Percentiles rank a stretch among this genome's conserved stretches.
These are phyloP conservation scores for Chlorella sp. DNA, from an alignment of 139 green algal species.

Conservation along the genomic window DNA sequence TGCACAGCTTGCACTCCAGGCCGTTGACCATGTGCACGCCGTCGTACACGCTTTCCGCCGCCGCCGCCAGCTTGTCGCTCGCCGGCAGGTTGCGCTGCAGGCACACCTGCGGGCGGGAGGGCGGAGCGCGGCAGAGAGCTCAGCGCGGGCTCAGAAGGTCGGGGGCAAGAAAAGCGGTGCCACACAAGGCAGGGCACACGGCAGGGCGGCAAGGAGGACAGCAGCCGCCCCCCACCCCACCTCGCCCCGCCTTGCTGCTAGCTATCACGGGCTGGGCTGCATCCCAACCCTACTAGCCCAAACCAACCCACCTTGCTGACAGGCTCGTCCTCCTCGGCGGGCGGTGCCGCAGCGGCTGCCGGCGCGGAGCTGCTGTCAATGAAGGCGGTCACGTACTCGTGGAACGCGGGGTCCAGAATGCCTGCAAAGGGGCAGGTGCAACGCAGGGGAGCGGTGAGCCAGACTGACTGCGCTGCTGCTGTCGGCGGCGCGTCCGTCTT, in stretches of 20 bases:
- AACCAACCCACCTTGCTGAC: slow-evolving; percentile 22
- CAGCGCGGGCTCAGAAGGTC: neutral
- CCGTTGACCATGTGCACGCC: slow-evolving; percentile 76
- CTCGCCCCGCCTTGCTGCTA: too few species aligned
- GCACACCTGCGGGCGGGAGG: slow-evolving; percentile 38
- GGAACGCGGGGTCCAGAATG: slow-evolving; percentile 66
- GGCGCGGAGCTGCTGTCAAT: slow-evolving; percentile 47
- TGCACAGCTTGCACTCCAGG: slow-evolving; percentile 91
- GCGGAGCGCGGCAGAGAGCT: neutral
- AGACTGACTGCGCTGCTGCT: too few species aligned
- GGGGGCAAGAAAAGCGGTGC: too few species aligned
- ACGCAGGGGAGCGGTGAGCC: too few species aligned
- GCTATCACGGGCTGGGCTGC: too few species aligned
- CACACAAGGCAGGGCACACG: too few species aligned
- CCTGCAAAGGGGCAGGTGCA: too few species aligned
- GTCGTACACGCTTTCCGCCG: slow-evolving; percentile 36
- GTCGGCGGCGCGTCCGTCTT: too few species aligned
- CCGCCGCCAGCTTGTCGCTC: neutral
- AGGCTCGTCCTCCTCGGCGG: slow-evolving; percentile 12
- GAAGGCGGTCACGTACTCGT: slow-evolving; percentile 78
- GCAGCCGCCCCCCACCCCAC: too few species aligned
- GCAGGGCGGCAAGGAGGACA: too few species aligned
- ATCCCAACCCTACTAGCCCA: too few species aligned
- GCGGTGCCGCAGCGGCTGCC: neutral
- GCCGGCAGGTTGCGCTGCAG: slow-evolving; percentile 61